These are phyloP conservation scores for Gyromitra esculenta DNA, from an alignment of 2,329 filamentous ascomycete species.

Conservation along the genomic window DNA sequence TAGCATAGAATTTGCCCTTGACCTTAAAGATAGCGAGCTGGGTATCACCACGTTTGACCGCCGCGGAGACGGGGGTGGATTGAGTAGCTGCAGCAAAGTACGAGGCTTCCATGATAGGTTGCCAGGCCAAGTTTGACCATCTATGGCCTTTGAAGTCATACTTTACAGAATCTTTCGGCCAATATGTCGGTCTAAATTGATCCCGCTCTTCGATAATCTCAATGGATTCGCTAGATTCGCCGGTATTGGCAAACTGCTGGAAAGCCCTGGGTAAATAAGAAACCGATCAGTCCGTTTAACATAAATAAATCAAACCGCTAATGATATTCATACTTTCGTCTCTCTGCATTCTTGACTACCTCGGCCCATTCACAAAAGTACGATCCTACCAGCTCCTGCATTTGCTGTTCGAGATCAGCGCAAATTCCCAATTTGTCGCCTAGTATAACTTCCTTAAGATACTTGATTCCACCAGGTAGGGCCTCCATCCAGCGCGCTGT, in stretches of 20 bases:
- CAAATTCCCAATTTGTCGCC: constrained; percentile 88
- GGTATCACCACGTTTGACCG: constrained; percentile 85
- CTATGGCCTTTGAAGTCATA: constrained; percentile 76
- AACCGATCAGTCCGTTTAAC: not conserved
- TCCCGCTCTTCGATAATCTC: constrained; percentile 77
- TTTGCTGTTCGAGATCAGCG: constrained; percentile 84
- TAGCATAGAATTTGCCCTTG: constrained; percentile 80
- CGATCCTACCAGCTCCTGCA: constrained; percentile 81
- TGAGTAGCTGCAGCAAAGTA: constrained; percentile 74
- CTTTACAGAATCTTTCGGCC: constrained; percentile 73
- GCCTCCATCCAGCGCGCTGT: constrained; percentile 89
- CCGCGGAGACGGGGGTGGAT: constrained; percentile 77
- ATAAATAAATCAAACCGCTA: not conserved
- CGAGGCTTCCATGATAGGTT: constrained; percentile 76
- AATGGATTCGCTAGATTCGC: constrained; percentile 73
- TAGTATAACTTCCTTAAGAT: constrained; percentile 82
- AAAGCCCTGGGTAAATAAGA: constrained; percentile 63
- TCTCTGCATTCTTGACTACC: constrained; percentile 74
- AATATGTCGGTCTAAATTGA: constrained; percentile 78
- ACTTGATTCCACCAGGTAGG: constrained; percentile 83
- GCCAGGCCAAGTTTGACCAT: constrained; percentile 77
- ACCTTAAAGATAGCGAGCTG: constrained; percentile 89
- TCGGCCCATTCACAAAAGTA: constrained; percentile 96
- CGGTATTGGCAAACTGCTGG: constrained; percentile 83
- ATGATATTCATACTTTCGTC: constrained; percentile 63